Evolutionary conservation across 805 yeast genomes (phyloP).

Genomic region (Candida ficus): DNA sequence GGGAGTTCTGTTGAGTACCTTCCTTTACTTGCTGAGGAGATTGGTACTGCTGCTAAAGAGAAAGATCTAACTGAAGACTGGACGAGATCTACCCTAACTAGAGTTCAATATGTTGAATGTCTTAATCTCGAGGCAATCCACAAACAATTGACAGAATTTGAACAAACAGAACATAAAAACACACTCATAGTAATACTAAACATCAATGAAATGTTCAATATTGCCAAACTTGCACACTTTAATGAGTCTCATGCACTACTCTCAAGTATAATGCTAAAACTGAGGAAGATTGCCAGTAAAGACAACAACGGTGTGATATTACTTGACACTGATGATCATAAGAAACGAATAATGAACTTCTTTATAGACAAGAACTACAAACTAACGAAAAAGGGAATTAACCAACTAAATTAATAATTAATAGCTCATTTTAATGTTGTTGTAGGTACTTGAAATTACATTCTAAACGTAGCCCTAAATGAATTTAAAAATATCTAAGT

Average conservation of each 20-base stretch:
- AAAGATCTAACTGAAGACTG: not conserved
- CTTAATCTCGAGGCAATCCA: not conserved
- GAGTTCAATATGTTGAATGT: conserved; percentile 3
- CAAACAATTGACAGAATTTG: not conserved
- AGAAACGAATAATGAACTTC: not conserved
- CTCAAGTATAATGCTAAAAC: not conserved
- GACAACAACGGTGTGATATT: not conserved
- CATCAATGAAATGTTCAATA: conserved; percentile 1
- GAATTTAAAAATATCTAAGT: too few species aligned
- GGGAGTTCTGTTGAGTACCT: not conserved
- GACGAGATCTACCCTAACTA: not conserved
- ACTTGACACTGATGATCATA: conserved; percentile 1
- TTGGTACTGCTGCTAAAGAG: not conserved
- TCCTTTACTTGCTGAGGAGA: not conserved
- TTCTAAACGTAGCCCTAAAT: too few species aligned
- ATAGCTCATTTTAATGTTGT: too few species aligned
- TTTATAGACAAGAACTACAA: conserved; percentile 1
- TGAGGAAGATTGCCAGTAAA: not conserved
- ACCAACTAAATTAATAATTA: not conserved
- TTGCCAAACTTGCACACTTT: not conserved
- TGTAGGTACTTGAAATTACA: too few species aligned
- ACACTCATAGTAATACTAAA: not conserved
- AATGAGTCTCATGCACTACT: not conserved
- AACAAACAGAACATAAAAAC: not conserved
- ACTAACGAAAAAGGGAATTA: not conserved